A percentile compares a stretch with the other conserved stretches of the same genome.
Evolutionary conservation across 768 basidiomycete species (phyloP).

Genomic region (Psilocybe cubensis): DNA sequence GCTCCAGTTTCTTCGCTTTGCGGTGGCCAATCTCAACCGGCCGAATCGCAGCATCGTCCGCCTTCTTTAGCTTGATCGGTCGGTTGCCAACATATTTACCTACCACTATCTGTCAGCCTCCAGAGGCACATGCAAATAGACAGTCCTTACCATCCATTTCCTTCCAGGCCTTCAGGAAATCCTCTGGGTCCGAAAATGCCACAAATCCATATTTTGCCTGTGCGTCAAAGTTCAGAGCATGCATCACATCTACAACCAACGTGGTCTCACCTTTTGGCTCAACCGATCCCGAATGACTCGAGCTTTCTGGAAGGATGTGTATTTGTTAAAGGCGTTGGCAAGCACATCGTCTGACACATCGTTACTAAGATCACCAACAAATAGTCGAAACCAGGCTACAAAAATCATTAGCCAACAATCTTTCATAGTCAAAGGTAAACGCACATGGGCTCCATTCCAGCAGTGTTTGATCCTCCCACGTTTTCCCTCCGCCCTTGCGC

Average conservation of each 20-base stretch:
- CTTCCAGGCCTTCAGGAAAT: constrained; percentile 98
- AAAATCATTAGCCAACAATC: constrained; percentile 13
- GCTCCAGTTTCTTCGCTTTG: constrained; percentile 90
- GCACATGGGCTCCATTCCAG: constrained; percentile 97
- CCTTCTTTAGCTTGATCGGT: constrained; percentile 96
- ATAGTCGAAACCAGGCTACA: constrained; percentile 94
- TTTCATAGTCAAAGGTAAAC: constrained; percentile 32
- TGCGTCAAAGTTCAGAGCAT: constrained; percentile 5
- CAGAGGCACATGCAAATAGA: constrained; percentile 1
- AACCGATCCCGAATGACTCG: constrained; percentile 94
- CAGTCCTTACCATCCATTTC: constrained; percentile 90
- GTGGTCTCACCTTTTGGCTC: constrained; percentile 82
- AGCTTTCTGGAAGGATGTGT: constrained; percentile 91
- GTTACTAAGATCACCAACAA: constrained; percentile 97
- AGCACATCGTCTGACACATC: constrained; percentile 97
- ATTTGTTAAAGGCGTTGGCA: constrained; percentile 91
- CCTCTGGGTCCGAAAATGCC: constrained; percentile 97
- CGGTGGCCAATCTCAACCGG: constrained; percentile 93
- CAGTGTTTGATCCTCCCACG: constrained; percentile 98
- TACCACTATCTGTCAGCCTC: constrained; percentile 18
- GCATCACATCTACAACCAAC: not conserved
- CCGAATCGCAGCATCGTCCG: constrained; percentile 82
- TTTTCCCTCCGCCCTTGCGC: constrained; percentile 93
- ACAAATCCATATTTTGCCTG: constrained; percentile 98
- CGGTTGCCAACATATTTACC: constrained; percentile 99